These are phyloP conservation scores for Phyllosticta citribraziliensis DNA, from an alignment of 2,329 filamentous ascomycete species.

Conservation along the genomic window DNA sequence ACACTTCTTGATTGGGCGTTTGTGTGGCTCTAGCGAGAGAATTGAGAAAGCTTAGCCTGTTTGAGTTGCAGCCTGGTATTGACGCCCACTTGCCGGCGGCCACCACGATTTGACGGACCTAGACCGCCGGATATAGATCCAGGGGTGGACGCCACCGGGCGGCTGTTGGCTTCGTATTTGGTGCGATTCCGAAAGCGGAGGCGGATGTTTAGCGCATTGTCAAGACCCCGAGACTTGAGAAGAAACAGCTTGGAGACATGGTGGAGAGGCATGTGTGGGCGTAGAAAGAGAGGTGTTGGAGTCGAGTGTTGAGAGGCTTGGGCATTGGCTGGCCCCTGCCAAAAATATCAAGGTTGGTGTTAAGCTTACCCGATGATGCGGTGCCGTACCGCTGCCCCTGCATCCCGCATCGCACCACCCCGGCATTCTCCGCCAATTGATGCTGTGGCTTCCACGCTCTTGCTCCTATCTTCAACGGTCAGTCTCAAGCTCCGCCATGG, in stretches of 20 bases:
- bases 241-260: background rate
- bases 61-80: background rate
- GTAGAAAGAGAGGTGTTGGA: background rate
- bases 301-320: background rate
- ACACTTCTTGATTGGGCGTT: background rate
- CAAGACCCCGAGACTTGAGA: background rate
- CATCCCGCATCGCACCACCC: background rate
- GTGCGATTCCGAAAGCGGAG: background rate
- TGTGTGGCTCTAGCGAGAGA: background rate
- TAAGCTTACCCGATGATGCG: conserved; percentile 4
- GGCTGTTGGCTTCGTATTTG: background rate
- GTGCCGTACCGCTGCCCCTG: conserved; percentile 1
- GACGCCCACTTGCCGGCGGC: background rate
- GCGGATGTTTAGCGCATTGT: background rate
- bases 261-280: background rate
- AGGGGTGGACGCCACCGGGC: background rate
- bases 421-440: background rate
- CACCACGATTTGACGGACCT: background rate
- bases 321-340: background rate
- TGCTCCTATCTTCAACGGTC: background rate
- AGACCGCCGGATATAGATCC: background rate
- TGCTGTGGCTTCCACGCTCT: background rate
- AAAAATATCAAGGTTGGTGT: background rate
- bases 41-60: background rate
- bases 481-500: background rate